Percentiles rank a stretch among this genome's conserved stretches.
Conservation (phyloP, 179 eudicot species). For the Actinidia arguta region DNA sequence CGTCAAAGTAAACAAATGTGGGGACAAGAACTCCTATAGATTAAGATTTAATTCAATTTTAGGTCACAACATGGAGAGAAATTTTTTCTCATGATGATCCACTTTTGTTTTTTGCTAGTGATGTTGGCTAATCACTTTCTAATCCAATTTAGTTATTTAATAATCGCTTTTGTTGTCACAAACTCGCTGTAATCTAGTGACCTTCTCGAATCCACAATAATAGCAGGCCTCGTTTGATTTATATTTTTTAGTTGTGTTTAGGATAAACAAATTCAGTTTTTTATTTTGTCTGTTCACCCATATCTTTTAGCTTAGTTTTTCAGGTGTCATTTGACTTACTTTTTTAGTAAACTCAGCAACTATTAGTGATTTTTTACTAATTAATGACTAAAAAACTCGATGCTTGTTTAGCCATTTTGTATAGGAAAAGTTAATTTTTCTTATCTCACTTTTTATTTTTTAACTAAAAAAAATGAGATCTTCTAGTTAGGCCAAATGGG, state of each 20-base stretch:
- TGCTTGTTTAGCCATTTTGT: too few species aligned
- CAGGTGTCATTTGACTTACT: too few species aligned
- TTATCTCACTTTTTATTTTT: too few species aligned
- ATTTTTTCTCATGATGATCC: slow-evolving; percentile 7
- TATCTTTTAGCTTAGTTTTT: not conserved
- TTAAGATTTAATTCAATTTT: not conserved
- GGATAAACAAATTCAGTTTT: not conserved
- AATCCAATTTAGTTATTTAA: not conserved
- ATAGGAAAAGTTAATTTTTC: too few species aligned
- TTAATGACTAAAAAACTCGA: too few species aligned
- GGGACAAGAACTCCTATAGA: slow-evolving; percentile 9
- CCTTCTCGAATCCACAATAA: slow-evolving; percentile 22
- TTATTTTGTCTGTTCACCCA: too few species aligned
- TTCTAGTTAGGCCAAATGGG: too few species aligned
- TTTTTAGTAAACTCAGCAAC: too few species aligned
- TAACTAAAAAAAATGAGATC: too few species aligned
- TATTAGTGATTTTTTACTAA: too few species aligned
- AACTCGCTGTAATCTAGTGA: slow-evolving; percentile 17
- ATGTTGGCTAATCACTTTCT: slow-evolving; percentile 21
- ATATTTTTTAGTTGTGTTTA: not conserved
- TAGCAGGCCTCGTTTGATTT: not conserved
- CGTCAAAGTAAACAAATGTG: slow-evolving; percentile 2
- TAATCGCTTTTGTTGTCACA: not conserved
- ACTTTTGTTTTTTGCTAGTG: slow-evolving; percentile 21
- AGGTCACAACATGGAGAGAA: not conserved